Percentiles rank a stretch among this genome's conserved stretches.
Evolutionary conservation across 2,329 filamentous ascomycete genomes (phyloP).

Genomic region (Septoria linicola): DNA sequence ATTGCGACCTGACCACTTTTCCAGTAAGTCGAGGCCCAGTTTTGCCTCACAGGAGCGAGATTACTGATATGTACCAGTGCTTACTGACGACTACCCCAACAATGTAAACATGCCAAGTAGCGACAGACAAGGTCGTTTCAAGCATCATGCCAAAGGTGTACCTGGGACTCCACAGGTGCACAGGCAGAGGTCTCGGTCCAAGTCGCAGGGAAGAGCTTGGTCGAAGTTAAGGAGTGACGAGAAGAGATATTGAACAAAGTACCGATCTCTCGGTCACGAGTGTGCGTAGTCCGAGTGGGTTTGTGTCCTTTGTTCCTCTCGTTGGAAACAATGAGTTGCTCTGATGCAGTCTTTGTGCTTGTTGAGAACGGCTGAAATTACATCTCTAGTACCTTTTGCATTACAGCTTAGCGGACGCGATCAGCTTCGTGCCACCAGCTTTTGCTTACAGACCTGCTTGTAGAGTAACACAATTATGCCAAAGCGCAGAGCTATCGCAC

Average conservation of each 20-base stretch:
- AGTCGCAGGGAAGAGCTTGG: not conserved
- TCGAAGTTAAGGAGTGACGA: not conserved
- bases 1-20: conserved; percentile 35
- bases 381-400: no score
- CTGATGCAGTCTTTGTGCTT: no score
- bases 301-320: no score
- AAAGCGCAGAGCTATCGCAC: no score
- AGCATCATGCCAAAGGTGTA: conserved; percentile 12
- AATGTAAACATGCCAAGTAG: conserved; percentile 26
- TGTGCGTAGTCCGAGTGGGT: no score
- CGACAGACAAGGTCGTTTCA: conserved; percentile 17
- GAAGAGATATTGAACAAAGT: not conserved
- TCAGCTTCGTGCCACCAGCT: no score
- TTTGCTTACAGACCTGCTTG: no score
- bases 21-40: conserved; percentile 15
- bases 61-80: conserved; percentile 20
- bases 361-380: no score
- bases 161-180: not conserved
- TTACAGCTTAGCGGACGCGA: no score
- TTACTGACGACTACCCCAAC: conserved; percentile 38
- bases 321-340: no score
- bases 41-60: not conserved
- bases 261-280: no score
- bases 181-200: not conserved
- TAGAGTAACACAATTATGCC: no score